Base-by-base conservation (phyloP, 129 eudicot genomes). In the Scalesia atractyloides region DNA sequence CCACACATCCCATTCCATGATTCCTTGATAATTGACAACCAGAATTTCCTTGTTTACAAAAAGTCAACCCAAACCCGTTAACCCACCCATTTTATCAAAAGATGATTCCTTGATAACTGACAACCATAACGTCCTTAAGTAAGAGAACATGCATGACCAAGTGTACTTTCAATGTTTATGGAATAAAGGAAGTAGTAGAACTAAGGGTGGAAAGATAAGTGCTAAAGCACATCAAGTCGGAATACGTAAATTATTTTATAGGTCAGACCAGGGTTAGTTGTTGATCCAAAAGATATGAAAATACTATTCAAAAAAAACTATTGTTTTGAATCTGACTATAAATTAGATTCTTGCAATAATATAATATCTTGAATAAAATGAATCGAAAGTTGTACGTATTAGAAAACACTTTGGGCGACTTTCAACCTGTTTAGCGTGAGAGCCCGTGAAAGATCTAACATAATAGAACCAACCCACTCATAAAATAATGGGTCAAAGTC, bases 401-500 rank as follows among this genome's bases (percentile, higher is more conserved):
- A 39, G 37, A 64, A 64, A 41, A 19, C 26, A 53, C 10, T 50
- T 41, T 33, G 20, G 34, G 54, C 33, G 33, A 54, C 18, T 56
- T 41, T 56, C n/a, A n/a, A 57, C 41, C 58, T 18, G 2, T 66
- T 66, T 47, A 9, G 17, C 53, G 48, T 22, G 22, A 6, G 30
- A 37, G 34, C 16, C 62, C 61, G 39, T 46, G 11, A n/a, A 7
- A 61, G 47, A 60, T 2, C 8, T 43, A 15, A 60, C 18, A 47
- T 33, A 12, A 48, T 50, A 8, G 7, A 26, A 33, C 59, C 15
- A 48, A 24, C 60, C 69, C 39, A 33, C 41, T 33, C 13, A 2
- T 60, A 62, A 11, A 60, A 16, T 19, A 61, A 49, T 16, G 49
- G 60, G 36, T 33, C 77, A 61, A 62, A 30, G 6, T 46, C 16